A percentile compares a stretch with the other conserved stretches of the same genome.
Evolutionary conservation across 106 monocot genomes (phyloP).

Genomic region (Dendrobium huoshanense): DNA sequence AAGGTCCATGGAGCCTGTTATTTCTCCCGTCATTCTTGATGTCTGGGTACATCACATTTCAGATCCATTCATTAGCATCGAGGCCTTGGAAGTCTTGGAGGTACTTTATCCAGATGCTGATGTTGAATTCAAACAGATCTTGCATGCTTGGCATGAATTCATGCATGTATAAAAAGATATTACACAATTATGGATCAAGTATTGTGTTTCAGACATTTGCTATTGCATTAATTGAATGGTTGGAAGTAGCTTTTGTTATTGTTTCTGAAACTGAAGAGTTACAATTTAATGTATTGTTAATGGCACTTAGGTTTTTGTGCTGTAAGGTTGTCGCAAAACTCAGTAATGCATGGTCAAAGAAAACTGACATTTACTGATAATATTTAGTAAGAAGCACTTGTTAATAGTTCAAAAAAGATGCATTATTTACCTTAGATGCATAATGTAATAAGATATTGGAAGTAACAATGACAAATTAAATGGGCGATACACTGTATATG

Average conservation of each 20-base stretch:
- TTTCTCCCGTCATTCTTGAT: constrained; percentile 86
- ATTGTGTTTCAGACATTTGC: background rate
- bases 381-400: background rate
- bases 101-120: constrained; percentile 19
- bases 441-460: background rate
- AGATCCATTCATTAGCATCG: constrained; percentile 91
- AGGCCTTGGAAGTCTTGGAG: constrained; percentile 94
- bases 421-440: background rate
- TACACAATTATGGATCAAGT: background rate
- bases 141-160: background rate
- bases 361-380: background rate
- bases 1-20: constrained; percentile 54
- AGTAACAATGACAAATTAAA: background rate
- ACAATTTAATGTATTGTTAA: background rate
- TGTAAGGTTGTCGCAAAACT: background rate
- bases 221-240: background rate
- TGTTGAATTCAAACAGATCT: background rate
- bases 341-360: background rate
- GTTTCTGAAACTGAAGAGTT: background rate
- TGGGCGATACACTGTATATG: background rate
- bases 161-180: background rate
- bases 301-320: background rate
- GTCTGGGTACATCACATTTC: constrained; percentile 81
- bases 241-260: background rate
- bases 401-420: background rate